phyloP scores from a whole-genome alignment of 148 eudicot genomes.

The Rhododendron mucronatum region DNA sequence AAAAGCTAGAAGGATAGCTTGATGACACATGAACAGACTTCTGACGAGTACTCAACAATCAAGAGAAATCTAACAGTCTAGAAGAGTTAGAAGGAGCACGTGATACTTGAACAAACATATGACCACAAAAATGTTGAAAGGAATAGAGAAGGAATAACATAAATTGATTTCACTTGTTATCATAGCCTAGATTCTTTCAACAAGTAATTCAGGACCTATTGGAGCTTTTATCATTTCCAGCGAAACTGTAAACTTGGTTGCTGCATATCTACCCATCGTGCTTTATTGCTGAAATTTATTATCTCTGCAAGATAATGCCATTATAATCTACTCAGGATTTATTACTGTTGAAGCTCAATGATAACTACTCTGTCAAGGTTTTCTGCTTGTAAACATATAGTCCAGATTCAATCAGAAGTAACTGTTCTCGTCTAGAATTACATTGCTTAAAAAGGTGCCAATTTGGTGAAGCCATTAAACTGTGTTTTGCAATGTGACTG shows the following conservation, averaged over 20 bases:
- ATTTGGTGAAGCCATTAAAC: neutral
- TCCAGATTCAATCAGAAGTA: neutral
- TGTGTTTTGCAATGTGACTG: neutral
- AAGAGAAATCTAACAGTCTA: neutral
- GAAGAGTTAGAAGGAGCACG: neutral
- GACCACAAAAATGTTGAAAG: neutral
- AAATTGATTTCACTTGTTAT: neutral
- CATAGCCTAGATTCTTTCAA: neutral
- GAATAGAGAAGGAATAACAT: neutral
- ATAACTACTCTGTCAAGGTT: neutral
- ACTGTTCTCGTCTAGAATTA: neutral
- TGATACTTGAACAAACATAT: neutral
- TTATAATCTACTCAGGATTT: neutral
- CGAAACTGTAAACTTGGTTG: neutral
- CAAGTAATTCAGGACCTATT: neutral
- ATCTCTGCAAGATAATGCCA: neutral
- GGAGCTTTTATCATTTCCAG: neutral
- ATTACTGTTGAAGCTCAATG: neutral
- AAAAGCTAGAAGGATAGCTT: neutral
- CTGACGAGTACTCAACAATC: neutral
- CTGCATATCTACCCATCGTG: neutral
- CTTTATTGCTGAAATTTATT: neutral
- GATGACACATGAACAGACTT: neutral
- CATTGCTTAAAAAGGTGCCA: neutral
- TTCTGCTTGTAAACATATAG: neutral